A percentile compares a stretch with the other conserved stretches of the same genome.
Evolutionary conservation across 176 grass and related monocot species (phyloP).

Genomic region (Aechmea fasciata): DNA sequence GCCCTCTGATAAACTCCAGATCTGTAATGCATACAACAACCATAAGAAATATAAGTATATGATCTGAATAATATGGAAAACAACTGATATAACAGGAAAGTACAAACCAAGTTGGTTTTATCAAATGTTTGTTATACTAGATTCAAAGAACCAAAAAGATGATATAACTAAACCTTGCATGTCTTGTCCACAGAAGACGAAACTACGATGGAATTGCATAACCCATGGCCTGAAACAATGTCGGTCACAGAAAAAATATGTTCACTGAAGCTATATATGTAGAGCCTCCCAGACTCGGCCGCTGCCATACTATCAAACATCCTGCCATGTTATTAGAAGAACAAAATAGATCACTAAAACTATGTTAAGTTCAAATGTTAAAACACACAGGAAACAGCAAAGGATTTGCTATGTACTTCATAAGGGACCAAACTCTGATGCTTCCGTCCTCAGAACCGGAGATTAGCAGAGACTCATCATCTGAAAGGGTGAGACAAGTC

Average conservation of each 20-base stretch:
- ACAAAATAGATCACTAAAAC: conserved; percentile 8
- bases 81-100: not conserved
- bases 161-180: conserved; percentile 54
- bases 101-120: not conserved
- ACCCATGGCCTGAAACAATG: conserved; percentile 56
- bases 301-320: conserved; percentile 64
- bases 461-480: conserved; percentile 58
- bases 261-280: conserved; percentile 58
- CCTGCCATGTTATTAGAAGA: conserved; percentile 32
- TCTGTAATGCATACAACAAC: conserved; percentile 28
- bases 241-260: conserved; percentile 60
- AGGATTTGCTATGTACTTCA: conserved; percentile 35
- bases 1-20: conserved; percentile 72
- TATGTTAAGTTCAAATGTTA: conserved; percentile 7
- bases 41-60: conserved; percentile 16
- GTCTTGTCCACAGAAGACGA: conserved; percentile 83
- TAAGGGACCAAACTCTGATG: conserved; percentile 83
- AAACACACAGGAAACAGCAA: conserved; percentile 9
- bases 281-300: conserved; percentile 27
- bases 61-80: not conserved
- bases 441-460: conserved; percentile 61
- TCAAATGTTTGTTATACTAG: not conserved
- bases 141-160: not conserved
- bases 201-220: conserved; percentile 45
- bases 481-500: conserved; percentile 61